Base-by-base conservation (phyloP, 1,139 yeast species). In the Sugiyamaella pinicola region DNA sequence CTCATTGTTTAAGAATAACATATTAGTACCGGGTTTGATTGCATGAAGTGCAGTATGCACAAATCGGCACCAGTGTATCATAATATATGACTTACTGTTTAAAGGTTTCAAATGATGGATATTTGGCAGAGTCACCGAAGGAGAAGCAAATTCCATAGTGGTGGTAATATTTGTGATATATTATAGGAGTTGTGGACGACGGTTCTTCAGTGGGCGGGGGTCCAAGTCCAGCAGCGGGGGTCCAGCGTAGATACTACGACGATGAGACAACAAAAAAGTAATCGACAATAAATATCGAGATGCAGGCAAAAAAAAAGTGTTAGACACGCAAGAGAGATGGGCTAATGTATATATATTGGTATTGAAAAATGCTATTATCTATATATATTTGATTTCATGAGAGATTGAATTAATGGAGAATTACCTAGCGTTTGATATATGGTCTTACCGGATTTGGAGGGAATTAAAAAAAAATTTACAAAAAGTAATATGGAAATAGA, bases 61-160 rank as follows among this genome's bases (percentile, higher is more conserved):
- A 21, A 43, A 33, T 34, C 47, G 31, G 47, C 28, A 22, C 33
- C 28, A 22, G 33, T 43, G 47, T 43, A 43, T 43, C 47, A 43
- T 17, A 10, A 26, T 24, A 35, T 33, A 31, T 6, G 19, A 35
- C 42, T 46, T 46, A 46, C 43, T 46, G 37, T 37, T 46, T 28
- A 35, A 28, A 17, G 49, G 49, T 18, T 46, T 46, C 24, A 39
- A 26, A 29, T 46, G 44, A 26, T 43, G 47, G 38, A 43, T 43
- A 24, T 43, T 43, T 21, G 47, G 47, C 22, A 43, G 19, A 43
- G 47, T 43, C 18, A 43, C 37, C 9, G 47, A 42, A 18, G 46
- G 39, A n/a, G 47, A 29, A n/a, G 47, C 47, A 43, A 43, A 43
- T 43, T 43, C 47, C 47, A 43, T 43, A 43, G 17, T 43, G 39